Percentiles rank a stretch among this genome's conserved stretches.
phyloP scores from a whole-genome alignment of 306 rosid genomes.

The Quillaja saponaria region DNA sequence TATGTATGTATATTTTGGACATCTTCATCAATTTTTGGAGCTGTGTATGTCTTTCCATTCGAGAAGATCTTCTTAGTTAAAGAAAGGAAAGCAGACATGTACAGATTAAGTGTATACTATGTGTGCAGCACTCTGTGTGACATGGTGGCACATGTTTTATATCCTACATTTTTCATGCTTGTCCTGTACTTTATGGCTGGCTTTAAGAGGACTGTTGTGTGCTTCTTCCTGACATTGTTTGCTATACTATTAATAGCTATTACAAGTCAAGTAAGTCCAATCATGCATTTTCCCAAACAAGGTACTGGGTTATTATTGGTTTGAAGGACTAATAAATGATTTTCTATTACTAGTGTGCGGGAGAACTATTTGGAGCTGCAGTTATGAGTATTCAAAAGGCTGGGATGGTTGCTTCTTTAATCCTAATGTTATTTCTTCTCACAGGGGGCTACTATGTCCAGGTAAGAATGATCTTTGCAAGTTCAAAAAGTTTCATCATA shows the following conservation, averaged over 20 bases:
- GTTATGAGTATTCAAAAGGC: conserved; percentile 78
- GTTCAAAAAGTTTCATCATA: neutral
- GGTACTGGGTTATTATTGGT: neutral
- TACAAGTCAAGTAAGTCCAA: conserved; percentile 79
- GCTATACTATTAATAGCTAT: conserved; percentile 67
- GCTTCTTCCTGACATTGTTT: conserved; percentile 72
- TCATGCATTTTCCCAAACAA: neutral
- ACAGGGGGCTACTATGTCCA: conserved; percentile 96
- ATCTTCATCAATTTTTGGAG: conserved; percentile 83
- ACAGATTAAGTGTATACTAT: conserved; percentile 85
- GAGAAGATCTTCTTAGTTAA: conserved; percentile 76
- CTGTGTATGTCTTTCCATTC: conserved; percentile 86
- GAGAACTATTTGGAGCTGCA: conserved; percentile 91
- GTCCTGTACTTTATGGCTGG: conserved; percentile 91
- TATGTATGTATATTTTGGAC: conserved; percentile 96
- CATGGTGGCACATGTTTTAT: conserved; percentile 81
- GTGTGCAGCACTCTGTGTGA: conserved; percentile 90
- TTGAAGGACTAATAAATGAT: conserved; percentile 3
- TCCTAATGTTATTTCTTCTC: conserved; percentile 87
- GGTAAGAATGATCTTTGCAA: conserved; percentile 39
- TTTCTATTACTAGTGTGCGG: conserved; percentile 65
- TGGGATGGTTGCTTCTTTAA: conserved; percentile 78
- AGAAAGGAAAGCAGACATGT: conserved; percentile 95
- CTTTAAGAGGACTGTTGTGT: conserved; percentile 64
- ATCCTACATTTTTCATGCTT: conserved; percentile 82